These are phyloP conservation scores for Castanea crenata DNA, from an alignment of 306 rosid species.

Conservation along the genomic window DNA sequence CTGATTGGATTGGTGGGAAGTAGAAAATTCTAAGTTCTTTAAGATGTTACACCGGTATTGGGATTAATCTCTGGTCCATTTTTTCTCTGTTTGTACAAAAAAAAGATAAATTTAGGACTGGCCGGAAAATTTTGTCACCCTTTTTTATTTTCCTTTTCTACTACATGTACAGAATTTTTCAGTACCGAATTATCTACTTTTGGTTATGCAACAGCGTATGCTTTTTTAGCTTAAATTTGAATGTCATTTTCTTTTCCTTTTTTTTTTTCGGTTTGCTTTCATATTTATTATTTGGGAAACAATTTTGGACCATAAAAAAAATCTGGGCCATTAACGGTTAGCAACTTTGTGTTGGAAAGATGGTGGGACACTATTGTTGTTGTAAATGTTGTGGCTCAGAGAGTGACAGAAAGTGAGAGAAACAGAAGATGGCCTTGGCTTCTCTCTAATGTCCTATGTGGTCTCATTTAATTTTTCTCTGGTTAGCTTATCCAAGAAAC, in stretches of 20 bases:
- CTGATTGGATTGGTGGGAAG: constrained; percentile 24
- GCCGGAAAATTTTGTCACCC: constrained; percentile 84
- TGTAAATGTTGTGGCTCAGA: neutral
- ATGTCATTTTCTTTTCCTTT: neutral
- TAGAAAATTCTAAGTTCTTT: constrained; percentile 16
- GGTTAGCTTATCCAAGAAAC: constrained; percentile 9
- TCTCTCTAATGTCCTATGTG: constrained; percentile 29
- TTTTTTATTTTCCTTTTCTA: constrained; percentile 24
- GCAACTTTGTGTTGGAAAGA: neutral
- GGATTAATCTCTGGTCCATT: constrained; percentile 28
- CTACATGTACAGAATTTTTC: constrained; percentile 59
- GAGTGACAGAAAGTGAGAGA: constrained; percentile 7
- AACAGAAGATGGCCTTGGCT: constrained; percentile 10
- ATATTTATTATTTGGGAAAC: neutral
- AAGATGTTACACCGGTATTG: constrained; percentile 41
- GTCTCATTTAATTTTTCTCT: constrained; percentile 18
- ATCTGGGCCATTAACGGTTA: too few relatives aligned
- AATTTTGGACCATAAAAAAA: too few relatives aligned
- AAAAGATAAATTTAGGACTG: constrained; percentile 25
- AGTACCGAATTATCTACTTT: constrained; percentile 16
- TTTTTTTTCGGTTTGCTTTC: too few relatives aligned
- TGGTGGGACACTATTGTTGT: neutral
- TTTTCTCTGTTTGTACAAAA: constrained; percentile 56
- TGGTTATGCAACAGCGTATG: neutral
- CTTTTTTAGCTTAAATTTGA: neutral